A percentile compares a stretch with the other conserved stretches of the same genome.
phyloP scores from a whole-genome alignment of 176 grass and related monocot species.

The Juncus inflexus region DNA sequence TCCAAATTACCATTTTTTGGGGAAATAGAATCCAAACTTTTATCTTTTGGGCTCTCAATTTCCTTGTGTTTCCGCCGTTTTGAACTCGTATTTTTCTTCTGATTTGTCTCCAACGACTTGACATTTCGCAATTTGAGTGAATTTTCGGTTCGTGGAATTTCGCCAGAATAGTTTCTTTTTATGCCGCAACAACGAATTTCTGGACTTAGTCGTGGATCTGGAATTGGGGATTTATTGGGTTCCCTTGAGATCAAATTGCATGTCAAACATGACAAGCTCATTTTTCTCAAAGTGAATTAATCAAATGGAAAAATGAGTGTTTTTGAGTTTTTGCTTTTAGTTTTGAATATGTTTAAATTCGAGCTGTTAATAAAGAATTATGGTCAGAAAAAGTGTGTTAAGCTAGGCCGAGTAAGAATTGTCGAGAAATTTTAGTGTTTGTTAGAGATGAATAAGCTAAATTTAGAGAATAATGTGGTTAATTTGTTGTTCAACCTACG shows the following conservation, averaged over 20 bases:
- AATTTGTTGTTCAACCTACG: too few species aligned
- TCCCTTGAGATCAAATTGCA: slow-evolving; percentile 29
- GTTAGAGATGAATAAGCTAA: too few species aligned
- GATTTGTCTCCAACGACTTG: not conserved
- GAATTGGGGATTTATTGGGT: slow-evolving; percentile 2
- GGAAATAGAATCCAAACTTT: slow-evolving; percentile 26
- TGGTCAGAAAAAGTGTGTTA: not conserved
- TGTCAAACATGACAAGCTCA: slow-evolving; percentile 41
- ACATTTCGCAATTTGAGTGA: not conserved
- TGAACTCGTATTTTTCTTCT: slow-evolving; percentile 20
- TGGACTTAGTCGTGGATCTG: slow-evolving; percentile 25
- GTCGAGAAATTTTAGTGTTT: too few species aligned
- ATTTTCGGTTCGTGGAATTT: slow-evolving; percentile 4
- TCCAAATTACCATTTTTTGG: slow-evolving; percentile 29
- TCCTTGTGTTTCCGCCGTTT: slow-evolving; percentile 44
- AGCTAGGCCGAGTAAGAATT: not conserved
- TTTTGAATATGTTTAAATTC: slow-evolving; percentile 7
- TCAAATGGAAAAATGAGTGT: slow-evolving; percentile 10
- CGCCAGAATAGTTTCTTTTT: slow-evolving; percentile 29
- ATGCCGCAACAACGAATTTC: slow-evolving; percentile 28
- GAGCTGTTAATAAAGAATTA: slow-evolving; percentile 12
- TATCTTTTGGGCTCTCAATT: slow-evolving; percentile 15
- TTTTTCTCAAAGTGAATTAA: slow-evolving; percentile 7
- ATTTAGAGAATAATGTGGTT: too few species aligned
- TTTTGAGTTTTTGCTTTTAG: not conserved